Evolutionary conservation across 208 protist species (phyloP), one percentile per base, ranked within the genome.

Genomic region (Acanthamoeba royreba): DNA sequence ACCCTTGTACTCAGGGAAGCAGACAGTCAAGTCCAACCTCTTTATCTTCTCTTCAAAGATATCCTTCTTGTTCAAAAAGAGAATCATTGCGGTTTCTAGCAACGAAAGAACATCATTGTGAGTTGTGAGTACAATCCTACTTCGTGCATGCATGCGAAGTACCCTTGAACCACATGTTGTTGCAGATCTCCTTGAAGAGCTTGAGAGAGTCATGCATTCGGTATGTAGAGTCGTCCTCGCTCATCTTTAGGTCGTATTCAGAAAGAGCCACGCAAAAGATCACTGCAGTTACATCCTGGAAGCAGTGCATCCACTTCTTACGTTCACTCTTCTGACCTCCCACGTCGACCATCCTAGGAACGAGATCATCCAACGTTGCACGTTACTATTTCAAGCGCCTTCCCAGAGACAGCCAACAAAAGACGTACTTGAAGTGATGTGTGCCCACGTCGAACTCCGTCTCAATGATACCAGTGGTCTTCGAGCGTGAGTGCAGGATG

Each of bases 291-390:
- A 98, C 97, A 55, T 77, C 88, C 19, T 95, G 86, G 89, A 98
- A 98, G 89, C 95, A 98, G 74, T 98, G 97, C 77, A 99, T 97
- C 98, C 97, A 98, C 66, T 98, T 98, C 40, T 47, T 55, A 28
- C 83, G 31, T 89, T 98, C 97, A n/a, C 94, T 96, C 28, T 97
- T 85, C 94, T 98, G 98, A 47, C 97, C 97, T 38, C 97, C 98
- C 15, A 98, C 98, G 94, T 98, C 97, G n/a, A 98, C 95, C 94
- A 98, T 96, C 19, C 94, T 88, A 81, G n/a, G n/a, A n/a, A n/a
- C n/a, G n/a, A n/a, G 97, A 98, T 31, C 72, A 79, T 2, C 95
- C 77, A 53, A 89, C 95, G 38, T 93, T 98, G 4, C 93, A 58
- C n/a, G n/a, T n/a, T 53, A 92, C 3, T 25, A 22, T 33, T 19